Evolutionary conservation across 768 basidiomycete species (phyloP).

Genomic region (Cystobasidium tubakii): DNA sequence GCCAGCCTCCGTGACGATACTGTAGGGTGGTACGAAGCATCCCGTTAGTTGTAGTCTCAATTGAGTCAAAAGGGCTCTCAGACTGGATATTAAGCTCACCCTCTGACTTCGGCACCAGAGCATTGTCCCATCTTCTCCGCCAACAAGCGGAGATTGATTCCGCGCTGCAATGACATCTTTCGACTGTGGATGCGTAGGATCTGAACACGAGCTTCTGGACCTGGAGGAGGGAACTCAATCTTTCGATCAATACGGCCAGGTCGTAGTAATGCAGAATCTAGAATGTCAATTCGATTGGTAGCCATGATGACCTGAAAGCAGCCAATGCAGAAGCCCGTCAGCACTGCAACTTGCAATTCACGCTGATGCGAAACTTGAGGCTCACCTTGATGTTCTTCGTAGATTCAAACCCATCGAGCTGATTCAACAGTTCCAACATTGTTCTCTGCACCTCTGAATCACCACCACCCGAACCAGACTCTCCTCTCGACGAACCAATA

Average conservation of each 20-base stretch:
- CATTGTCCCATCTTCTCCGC: slow-evolving; percentile 99
- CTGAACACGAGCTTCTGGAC: slow-evolving; percentile 91
- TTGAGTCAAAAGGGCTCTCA: not conserved
- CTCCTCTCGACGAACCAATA: slow-evolving; percentile 86
- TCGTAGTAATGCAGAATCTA: slow-evolving; percentile 84
- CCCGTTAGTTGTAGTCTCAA: not conserved
- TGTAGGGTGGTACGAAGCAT: not conserved
- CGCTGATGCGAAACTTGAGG: not conserved
- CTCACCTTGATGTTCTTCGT: slow-evolving; percentile 70
- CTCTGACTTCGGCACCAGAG: slow-evolving; percentile 92
- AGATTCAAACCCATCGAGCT: slow-evolving; percentile 79
- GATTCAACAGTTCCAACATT: slow-evolving; percentile 82
- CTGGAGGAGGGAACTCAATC: slow-evolving; percentile 97
- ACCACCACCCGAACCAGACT: slow-evolving; percentile 63
- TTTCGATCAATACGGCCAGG: slow-evolving; percentile 94
- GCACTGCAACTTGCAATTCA: not conserved
- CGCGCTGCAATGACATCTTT: slow-evolving; percentile 98
- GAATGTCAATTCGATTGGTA: slow-evolving; percentile 95
- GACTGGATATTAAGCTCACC: not conserved
- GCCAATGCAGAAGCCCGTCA: not conserved
- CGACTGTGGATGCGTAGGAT: slow-evolving; percentile 94
- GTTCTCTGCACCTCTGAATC: slow-evolving; percentile 86
- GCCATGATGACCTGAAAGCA: slow-evolving; percentile 71
- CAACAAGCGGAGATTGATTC: slow-evolving; percentile 89
- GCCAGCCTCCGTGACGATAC: slow-evolving; percentile 52